Conservation (phyloP, 176 grass and related monocot species). For the Olyra latifolia region DNA sequence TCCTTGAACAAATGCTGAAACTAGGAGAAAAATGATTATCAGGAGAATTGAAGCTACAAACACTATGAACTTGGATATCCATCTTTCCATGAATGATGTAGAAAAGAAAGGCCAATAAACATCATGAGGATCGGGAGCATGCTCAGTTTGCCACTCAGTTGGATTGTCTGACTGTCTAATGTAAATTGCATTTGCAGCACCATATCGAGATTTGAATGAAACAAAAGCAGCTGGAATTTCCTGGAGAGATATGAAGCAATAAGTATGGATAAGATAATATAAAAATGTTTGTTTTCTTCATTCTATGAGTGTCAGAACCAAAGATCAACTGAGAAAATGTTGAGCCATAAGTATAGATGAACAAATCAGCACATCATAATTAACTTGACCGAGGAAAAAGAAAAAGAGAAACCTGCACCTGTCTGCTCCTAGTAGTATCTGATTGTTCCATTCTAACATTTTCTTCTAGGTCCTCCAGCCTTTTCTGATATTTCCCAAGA, state of each 20-base stretch:
- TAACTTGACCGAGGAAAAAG: background rate
- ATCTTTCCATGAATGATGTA: slow-evolving; percentile 85
- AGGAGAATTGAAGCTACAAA: slow-evolving; percentile 74
- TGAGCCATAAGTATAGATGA: background rate
- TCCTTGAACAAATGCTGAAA: slow-evolving; percentile 86
- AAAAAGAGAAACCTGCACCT: slow-evolving; percentile 45
- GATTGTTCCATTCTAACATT: slow-evolving; percentile 87
- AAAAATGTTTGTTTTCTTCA: background rate
- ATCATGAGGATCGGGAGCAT: slow-evolving; percentile 75
- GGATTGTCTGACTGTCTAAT: slow-evolving; percentile 80
- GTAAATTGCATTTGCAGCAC: slow-evolving; percentile 65
- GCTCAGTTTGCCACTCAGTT: slow-evolving; percentile 86
- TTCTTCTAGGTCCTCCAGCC: slow-evolving; percentile 79
- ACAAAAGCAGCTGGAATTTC: slow-evolving; percentile 84
- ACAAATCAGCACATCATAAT: background rate
- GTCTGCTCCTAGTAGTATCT: slow-evolving; percentile 53
- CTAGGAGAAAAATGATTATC: slow-evolving; percentile 76
- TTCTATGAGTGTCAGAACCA: background rate
- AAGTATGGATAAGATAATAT: slow-evolving; percentile 17
- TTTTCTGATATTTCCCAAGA: slow-evolving; percentile 57
- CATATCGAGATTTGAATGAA: slow-evolving; percentile 81
- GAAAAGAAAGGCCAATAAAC: slow-evolving; percentile 98
- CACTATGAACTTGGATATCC: slow-evolving; percentile 87
- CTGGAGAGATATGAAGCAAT: slow-evolving; percentile 41
- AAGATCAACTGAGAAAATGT: slow-evolving; percentile 2